Percentiles rank a stretch among this genome's conserved stretches.
Evolutionary conservation across 495 filamentous ascomycete species (phyloP).

Genomic region (Penicillium nucicola): DNA sequence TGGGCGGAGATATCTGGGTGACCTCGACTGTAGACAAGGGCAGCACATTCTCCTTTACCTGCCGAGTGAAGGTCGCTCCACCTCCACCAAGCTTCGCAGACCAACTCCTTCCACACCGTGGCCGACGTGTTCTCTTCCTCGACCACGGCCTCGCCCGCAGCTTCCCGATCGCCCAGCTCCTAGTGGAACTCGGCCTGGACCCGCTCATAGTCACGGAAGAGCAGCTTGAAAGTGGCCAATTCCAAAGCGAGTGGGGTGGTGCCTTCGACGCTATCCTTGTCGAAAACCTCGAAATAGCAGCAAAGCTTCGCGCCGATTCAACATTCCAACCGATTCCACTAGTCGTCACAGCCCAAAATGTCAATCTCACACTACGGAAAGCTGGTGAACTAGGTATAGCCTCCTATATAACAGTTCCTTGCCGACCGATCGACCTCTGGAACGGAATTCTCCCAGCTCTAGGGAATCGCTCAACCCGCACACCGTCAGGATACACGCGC

Average conservation of each 20-base stretch:
- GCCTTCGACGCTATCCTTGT: slow-evolving; percentile 88
- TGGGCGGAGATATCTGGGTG: slow-evolving; percentile 86
- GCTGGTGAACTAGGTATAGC: slow-evolving; percentile 88
- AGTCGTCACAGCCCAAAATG: slow-evolving; percentile 77
- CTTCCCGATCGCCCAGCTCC: slow-evolving; percentile 66
- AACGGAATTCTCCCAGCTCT: slow-evolving; percentile 92
- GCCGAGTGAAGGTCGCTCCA: slow-evolving; percentile 69
- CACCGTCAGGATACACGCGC: slow-evolving; percentile 77
- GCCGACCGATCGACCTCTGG: slow-evolving; percentile 82
- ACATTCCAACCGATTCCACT: slow-evolving; percentile 89
- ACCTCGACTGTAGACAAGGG: slow-evolving; percentile 78
- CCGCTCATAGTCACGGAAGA: slow-evolving; percentile 65
- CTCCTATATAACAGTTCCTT: slow-evolving; percentile 93
- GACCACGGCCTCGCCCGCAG: slow-evolving; percentile 71
- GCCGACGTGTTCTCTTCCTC: slow-evolving; percentile 77
- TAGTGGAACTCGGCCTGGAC: slow-evolving; percentile 66
- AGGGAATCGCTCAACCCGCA: slow-evolving; percentile 79
- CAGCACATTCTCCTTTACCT: slow-evolving; percentile 85
- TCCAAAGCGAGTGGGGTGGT: slow-evolving; percentile 44
- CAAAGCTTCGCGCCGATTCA: slow-evolving; percentile 68
- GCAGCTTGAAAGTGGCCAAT: slow-evolving; percentile 44
- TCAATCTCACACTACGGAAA: slow-evolving; percentile 83
- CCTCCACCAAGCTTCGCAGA: slow-evolving; percentile 70
- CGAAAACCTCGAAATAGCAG: slow-evolving; percentile 80
- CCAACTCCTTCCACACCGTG: slow-evolving; percentile 74